Evolutionary conservation across 2,329 filamentous ascomycete species (phyloP).

Genomic region (Colletotrichum sojae): DNA sequence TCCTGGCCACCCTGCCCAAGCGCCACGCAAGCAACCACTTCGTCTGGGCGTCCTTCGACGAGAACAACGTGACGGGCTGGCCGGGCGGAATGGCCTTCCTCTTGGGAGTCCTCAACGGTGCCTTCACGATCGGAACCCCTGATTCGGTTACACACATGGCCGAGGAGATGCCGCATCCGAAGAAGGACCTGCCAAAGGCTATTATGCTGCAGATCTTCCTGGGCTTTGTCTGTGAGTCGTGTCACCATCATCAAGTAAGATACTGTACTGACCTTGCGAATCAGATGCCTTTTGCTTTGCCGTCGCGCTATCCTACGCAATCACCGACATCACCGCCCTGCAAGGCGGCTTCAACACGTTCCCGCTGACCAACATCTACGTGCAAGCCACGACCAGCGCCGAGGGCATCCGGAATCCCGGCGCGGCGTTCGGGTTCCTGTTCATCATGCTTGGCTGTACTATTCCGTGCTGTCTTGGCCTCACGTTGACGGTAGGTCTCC

Average conservation of each 20-base stretch:
- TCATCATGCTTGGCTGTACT: conserved; percentile 68
- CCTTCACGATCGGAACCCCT: conserved; percentile 76
- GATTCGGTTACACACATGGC: conserved; percentile 75
- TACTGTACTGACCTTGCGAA: conserved; percentile 55
- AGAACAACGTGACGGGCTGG: conserved; percentile 67
- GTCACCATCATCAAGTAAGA: conserved; percentile 55
- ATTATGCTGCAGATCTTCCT: conserved; percentile 65
- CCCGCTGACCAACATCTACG: conserved; percentile 75
- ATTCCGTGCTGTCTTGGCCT: conserved; percentile 65
- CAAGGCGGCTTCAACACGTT: conserved; percentile 66
- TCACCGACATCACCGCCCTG: conserved; percentile 68
- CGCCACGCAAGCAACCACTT: conserved; percentile 64
- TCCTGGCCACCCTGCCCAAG: conserved; percentile 67
- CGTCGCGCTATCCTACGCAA: conserved; percentile 66
- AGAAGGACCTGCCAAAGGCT: conserved; percentile 63
- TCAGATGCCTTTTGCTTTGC: conserved; percentile 68
- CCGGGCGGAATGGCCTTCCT: conserved; percentile 74
- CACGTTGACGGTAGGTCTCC: conserved; percentile 60
- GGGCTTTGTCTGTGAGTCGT: conserved; percentile 58
- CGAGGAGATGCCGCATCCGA: conserved; percentile 69
- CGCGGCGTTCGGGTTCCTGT: conserved; percentile 69
- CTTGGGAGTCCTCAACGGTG: conserved; percentile 76
- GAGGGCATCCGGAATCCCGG: conserved; percentile 62
- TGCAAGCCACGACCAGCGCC: conserved; percentile 64
- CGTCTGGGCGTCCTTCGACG: conserved; percentile 65